phyloP scores from a whole-genome alignment of 2,329 filamentous ascomycete species.

The Fusarium equiseti region DNA sequence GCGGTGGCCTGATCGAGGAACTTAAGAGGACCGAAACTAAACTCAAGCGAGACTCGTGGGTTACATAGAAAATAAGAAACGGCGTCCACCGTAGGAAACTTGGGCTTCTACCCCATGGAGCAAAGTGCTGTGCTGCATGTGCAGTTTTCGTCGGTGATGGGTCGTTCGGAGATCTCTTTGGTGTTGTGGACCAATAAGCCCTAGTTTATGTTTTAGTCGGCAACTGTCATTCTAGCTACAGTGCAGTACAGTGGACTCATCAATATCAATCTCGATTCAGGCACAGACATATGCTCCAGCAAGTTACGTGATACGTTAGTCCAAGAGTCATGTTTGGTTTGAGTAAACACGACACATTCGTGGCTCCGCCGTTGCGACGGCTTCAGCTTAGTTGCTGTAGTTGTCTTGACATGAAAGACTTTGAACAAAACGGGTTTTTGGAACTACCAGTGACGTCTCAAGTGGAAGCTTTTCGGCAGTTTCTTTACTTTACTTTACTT shows the following conservation, averaged over 20 bases:
- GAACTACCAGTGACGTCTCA: neutral
- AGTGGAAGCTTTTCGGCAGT: conserved; percentile 2
- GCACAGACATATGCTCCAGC: neutral
- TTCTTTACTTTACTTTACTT: neutral
- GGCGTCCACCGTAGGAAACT: neutral
- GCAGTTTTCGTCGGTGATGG: neutral
- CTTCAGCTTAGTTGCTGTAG: conserved; percentile 1
- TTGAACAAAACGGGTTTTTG: conserved; percentile 11
- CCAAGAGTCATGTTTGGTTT: neutral
- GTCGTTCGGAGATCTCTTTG: neutral
- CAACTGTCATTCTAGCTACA: no score
- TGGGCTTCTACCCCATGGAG: neutral
- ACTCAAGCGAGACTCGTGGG: neutral
- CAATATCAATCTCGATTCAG: neutral
- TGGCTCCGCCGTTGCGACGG: conserved; percentile 5
- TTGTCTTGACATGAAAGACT: neutral
- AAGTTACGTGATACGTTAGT: neutral
- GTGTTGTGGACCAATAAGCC: neutral
- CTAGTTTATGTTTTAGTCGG: neutral
- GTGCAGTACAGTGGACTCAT: neutral
- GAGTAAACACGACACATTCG: neutral
- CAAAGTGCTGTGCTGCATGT: neutral
- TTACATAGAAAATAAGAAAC: neutral
- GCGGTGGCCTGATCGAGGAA: conserved; percentile 14
- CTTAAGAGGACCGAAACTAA: neutral